phyloP scores from a whole-genome alignment of 352 stramenopile species.

The Chrysophaeum taylorii region DNA sequence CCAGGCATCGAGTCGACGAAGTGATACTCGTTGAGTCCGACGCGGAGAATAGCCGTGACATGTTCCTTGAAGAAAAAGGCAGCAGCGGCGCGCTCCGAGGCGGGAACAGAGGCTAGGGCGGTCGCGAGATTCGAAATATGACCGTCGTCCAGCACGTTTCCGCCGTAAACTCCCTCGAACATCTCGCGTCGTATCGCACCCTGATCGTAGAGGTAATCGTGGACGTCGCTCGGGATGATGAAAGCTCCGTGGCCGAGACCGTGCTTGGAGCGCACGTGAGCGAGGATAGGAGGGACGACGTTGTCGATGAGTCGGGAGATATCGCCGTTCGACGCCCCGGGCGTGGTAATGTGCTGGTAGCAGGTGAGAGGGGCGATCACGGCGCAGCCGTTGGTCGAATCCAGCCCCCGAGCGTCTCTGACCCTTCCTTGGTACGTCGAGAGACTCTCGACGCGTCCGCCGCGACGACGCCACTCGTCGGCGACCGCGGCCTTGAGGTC shows the following conservation, averaged over 20 bases:
- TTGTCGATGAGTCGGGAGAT: conserved; percentile 48
- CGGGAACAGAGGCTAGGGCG: neutral
- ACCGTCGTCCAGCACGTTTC: conserved; percentile 24
- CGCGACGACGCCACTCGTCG: neutral
- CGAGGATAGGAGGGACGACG: conserved; percentile 35
- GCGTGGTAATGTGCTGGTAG: conserved; percentile 35
- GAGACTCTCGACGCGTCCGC: conserved; percentile 32
- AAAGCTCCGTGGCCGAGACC: conserved; percentile 40
- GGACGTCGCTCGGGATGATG: conserved; percentile 55
- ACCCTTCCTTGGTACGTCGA: conserved; percentile 46
- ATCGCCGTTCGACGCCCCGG: conserved; percentile 33
- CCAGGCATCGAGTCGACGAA: conserved; percentile 4
- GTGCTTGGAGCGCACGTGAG: conserved; percentile 40
- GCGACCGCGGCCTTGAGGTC: neutral
- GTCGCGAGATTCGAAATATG: neutral
- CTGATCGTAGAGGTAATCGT: conserved; percentile 54
- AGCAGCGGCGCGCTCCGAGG: neutral
- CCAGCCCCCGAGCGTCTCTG: conserved; percentile 7
- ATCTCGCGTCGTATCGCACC: conserved; percentile 46
- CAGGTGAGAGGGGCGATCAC: conserved; percentile 53
- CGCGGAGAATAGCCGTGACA: neutral
- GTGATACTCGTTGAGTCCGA: conserved; percentile 5
- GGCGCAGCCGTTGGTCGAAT: conserved; percentile 53
- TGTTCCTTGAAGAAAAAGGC: conserved; percentile 15
- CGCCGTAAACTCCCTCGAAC: conserved; percentile 49